These are phyloP conservation scores for Aspergillus candidus DNA, from an alignment of 2,329 filamentous ascomycete genomes.

Conservation along the genomic window DNA sequence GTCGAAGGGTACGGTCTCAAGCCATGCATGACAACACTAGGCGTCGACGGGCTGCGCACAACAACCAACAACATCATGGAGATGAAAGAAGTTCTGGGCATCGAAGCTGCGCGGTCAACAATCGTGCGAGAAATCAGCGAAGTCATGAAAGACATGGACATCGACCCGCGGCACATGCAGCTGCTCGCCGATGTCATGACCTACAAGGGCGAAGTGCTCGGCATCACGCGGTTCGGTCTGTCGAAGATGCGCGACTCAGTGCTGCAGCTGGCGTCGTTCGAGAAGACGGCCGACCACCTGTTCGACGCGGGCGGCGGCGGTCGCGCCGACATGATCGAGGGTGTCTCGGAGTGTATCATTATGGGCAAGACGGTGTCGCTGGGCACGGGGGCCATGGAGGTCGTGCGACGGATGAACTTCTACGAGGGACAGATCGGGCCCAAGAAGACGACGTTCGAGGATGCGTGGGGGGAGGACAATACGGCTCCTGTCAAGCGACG, in stretches of 20 bases:
- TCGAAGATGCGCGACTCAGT: constrained; percentile 96
- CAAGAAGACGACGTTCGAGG: constrained; percentile 63
- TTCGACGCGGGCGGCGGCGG: constrained; percentile 91
- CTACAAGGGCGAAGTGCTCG: constrained; percentile 93
- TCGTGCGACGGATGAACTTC: constrained; percentile 71
- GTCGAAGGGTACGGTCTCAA: constrained; percentile 93
- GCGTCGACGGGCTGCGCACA: constrained; percentile 70
- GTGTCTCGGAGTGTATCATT: constrained; percentile 94
- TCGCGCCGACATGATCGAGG: constrained; percentile 87
- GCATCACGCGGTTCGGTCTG: constrained; percentile 92
- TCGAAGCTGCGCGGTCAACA: constrained; percentile 84
- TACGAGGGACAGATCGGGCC: constrained; percentile 52
- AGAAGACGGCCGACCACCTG: constrained; percentile 95
- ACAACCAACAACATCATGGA: constrained; percentile 88
- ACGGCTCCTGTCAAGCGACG: constrained; percentile 13
- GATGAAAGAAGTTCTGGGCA: constrained; percentile 77
- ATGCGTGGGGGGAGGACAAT: constrained; percentile 40
- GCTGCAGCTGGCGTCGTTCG: constrained; percentile 88
- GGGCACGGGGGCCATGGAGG: constrained; percentile 87
- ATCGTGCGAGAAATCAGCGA: constrained; percentile 82
- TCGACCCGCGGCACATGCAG: constrained; percentile 97
- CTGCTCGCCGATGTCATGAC: constrained; percentile 97
- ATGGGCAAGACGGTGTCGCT: constrained; percentile 93
- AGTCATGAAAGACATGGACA: constrained; percentile 92
- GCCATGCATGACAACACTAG: constrained; percentile 87